Base-by-base conservation (phyloP, 768 basidiomycete genomes). In the Lentinula sp. region DNA sequence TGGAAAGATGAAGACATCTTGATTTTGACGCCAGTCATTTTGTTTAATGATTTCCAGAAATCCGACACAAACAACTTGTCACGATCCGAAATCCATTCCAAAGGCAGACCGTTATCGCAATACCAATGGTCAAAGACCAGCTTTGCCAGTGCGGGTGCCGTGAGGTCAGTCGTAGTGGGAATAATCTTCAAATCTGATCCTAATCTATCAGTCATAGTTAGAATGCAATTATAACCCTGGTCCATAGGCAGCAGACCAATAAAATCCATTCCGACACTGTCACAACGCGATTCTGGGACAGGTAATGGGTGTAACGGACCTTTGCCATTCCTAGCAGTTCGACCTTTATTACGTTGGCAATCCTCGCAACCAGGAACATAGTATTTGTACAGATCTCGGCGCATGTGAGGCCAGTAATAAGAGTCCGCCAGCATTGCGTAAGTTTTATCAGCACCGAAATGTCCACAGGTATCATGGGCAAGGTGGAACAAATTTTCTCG, bases 1-100 rank as follows among this genome's bases (percentile, higher is more conserved):
- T 77, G 76, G 37, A 66, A 77, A 0, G 73, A 61, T 0, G 72
- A 69, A 0, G 73, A 76, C 64, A 77, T 67, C 12, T 68, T 66
- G 0, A 73, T 43, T 23, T 72, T 67, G 6, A 69, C 62, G 1
- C 73, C 70, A 3, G 70, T 62, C 6, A 68, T 48, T 8, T 20
- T 37, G 10, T 16, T 4, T 1, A 74, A 61, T 0, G 62, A 50
- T 32, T 46, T 48, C 74, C 75, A 76, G 62, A 76, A 74, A 6
- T 15, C 4, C 1, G 68, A 70, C 1, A 70, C 66, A 55, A 75
- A 76, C 6, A 70, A 60, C 33, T 70, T 64, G 42, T 73, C 71
- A 3, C 72, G 57, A 55, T 77, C 73, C 7, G 58, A 66, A 0
- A 76, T 64, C 16, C 75, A 66, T 1, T 62, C 33, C 1, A 50